Conservation (phyloP, 129 eudicot genomes). For the Helianthus tuberosus region DNA sequence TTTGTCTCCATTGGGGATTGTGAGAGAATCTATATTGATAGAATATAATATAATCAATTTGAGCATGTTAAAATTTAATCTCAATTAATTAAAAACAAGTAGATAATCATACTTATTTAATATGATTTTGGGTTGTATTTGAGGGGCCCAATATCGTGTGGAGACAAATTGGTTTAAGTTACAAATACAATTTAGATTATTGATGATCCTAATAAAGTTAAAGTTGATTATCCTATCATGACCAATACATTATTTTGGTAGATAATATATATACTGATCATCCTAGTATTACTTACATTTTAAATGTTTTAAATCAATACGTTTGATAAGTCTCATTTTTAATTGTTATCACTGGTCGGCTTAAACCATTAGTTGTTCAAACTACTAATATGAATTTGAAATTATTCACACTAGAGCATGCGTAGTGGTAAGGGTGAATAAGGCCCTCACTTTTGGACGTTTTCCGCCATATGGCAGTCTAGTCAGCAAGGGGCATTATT, state of each 20-base stretch:
- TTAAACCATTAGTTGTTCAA: no score
- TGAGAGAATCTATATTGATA: neutral
- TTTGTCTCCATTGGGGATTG: conserved; percentile 23
- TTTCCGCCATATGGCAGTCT: no score
- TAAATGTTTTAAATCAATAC: no score
- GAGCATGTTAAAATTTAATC: neutral
- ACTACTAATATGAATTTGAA: no score
- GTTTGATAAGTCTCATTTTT: no score
- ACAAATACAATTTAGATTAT: neutral
- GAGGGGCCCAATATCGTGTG: conserved; percentile 12
- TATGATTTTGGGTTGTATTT: neutral
- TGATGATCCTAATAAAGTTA: conserved; percentile 4
- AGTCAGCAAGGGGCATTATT: no score
- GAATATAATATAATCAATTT: conserved; percentile 5
- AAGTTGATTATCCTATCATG: neutral
- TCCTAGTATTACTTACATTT: no score
- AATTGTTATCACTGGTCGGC: no score
- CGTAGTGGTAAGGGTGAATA: no score
- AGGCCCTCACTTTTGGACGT: no score
- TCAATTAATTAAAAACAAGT: neutral
- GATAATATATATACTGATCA: neutral
- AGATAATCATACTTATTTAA: neutral
- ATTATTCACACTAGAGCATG: no score
- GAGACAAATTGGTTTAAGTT: conserved; percentile 6
- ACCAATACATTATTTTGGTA: neutral